Conservation (phyloP, 169 alveolate species). For the Plasmodium inui region DNA sequence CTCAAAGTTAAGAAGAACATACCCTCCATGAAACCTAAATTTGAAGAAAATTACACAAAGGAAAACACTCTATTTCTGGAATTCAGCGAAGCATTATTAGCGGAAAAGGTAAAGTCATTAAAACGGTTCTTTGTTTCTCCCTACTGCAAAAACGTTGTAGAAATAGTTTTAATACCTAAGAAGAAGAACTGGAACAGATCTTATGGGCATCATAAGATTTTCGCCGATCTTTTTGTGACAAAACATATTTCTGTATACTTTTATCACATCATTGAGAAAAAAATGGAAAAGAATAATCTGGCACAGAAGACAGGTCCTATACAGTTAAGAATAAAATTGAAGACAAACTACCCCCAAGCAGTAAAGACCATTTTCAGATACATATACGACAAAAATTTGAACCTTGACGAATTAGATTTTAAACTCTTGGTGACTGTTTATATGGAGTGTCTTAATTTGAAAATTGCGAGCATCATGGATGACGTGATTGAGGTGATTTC, state of each 20-base stretch:
- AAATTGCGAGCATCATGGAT: constrained; percentile 47
- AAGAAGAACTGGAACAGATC: constrained; percentile 15
- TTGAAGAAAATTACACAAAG: neutral
- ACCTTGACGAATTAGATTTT: constrained; percentile 35
- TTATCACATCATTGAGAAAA: constrained; percentile 69
- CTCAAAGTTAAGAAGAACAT: constrained; percentile 34
- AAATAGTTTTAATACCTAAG: constrained; percentile 55
- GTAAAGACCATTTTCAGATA: constrained; percentile 43
- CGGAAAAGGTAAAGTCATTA: constrained; percentile 64
- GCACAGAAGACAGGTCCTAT: constrained; percentile 40
- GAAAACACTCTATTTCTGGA: constrained; percentile 28
- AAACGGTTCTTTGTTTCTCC: constrained; percentile 52
- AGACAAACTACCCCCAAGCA: constrained; percentile 72
- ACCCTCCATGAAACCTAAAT: constrained; percentile 21
- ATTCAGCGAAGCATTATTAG: constrained; percentile 49
- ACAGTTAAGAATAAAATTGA: constrained; percentile 59
- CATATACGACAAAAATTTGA: constrained; percentile 49
- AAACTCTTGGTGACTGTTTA: constrained; percentile 57
- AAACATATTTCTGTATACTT: constrained; percentile 64
- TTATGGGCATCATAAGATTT: constrained; percentile 44
- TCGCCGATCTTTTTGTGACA: constrained; percentile 39
- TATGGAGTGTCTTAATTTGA: constrained; percentile 54
- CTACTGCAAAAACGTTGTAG: constrained; percentile 40
- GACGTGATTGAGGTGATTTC: constrained; percentile 26
- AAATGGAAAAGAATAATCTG: constrained; percentile 52